These are phyloP conservation scores for Aspergillus hancockii DNA, from an alignment of 495 filamentous ascomycete species.

Conservation along the genomic window DNA sequence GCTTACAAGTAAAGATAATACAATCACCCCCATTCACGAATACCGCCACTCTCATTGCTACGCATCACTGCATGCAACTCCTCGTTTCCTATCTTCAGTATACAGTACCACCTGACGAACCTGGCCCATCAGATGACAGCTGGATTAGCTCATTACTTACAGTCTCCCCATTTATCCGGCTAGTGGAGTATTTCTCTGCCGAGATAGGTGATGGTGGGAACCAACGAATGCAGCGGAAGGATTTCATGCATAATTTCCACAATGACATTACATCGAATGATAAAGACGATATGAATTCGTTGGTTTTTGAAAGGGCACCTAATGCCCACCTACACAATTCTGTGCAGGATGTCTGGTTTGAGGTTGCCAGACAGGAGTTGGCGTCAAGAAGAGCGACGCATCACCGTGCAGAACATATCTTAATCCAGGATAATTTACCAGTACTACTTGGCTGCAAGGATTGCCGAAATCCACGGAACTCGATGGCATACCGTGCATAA, in stretches of 20 bases:
- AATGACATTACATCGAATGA: constrained; percentile 37
- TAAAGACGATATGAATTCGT: constrained; percentile 43
- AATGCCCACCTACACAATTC: constrained; percentile 37
- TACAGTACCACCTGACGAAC: constrained; percentile 38
- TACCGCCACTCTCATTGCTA: constrained; percentile 43
- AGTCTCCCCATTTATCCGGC: constrained; percentile 41
- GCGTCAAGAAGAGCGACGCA: constrained; percentile 28
- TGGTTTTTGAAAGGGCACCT: constrained; percentile 36
- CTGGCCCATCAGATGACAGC: constrained; percentile 33
- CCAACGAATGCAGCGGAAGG: constrained; percentile 44
- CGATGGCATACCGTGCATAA: constrained; percentile 40
- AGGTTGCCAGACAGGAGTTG: constrained; percentile 38
- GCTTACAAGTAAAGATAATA: constrained; percentile 42
- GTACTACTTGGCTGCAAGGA: constrained; percentile 39
- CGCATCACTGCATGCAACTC: constrained; percentile 48
- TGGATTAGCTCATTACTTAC: constrained; percentile 49
- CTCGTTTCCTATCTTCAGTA: constrained; percentile 43
- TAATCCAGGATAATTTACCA: constrained; percentile 36
- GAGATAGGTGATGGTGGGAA: constrained; percentile 48
- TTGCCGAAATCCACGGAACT: constrained; percentile 26
- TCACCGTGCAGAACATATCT: constrained; percentile 37
- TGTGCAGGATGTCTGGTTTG: constrained; percentile 46
- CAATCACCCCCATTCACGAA: constrained; percentile 46
- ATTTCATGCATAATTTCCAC: constrained; percentile 50
- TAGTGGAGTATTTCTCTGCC: constrained; percentile 48